Percentiles rank a stretch among this genome's conserved stretches.
phyloP scores from a whole-genome alignment of 345 rosid genomes.

The Gynandropsis gynandra region DNA sequence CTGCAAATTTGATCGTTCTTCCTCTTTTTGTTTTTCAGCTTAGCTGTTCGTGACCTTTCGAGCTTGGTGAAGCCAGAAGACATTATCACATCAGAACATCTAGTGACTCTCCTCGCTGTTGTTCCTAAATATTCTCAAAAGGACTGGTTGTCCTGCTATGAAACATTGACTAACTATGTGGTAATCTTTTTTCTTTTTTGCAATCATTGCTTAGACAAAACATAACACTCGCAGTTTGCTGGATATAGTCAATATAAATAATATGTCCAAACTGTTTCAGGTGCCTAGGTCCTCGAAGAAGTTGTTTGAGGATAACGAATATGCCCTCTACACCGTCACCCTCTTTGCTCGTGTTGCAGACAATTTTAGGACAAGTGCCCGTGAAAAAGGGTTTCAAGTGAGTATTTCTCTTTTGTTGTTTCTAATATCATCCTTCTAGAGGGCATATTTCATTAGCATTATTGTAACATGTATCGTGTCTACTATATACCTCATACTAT shows the following conservation, averaged over 20 bases:
- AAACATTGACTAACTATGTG: constrained; percentile 86
- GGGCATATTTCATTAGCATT: no score
- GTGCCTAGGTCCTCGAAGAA: constrained; percentile 96
- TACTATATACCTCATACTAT: no score
- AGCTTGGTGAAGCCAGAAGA: constrained; percentile 88
- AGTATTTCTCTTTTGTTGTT: constrained; percentile 25
- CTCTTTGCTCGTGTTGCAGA: constrained; percentile 91
- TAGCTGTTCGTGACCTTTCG: constrained; percentile 98
- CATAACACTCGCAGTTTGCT: not conserved
- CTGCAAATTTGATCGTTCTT: constrained; percentile 19
- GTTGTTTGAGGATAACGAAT: constrained; percentile 92
- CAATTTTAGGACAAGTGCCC: constrained; percentile 69
- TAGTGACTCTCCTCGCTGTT: constrained; percentile 75
- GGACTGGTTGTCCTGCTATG: constrained; percentile 93
- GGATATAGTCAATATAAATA: not conserved
- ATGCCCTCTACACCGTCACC: constrained; percentile 85
- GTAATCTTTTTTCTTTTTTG: constrained; percentile 34
- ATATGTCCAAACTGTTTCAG: constrained; percentile 35
- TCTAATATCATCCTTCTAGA: not conserved
- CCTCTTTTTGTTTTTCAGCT: constrained; percentile 44
- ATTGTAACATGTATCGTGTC: no score
- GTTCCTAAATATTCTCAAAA: constrained; percentile 95
- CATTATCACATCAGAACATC: constrained; percentile 73
- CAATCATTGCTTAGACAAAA: constrained; percentile 8
- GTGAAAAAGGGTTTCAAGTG: constrained; percentile 92